phyloP scores from a whole-genome alignment of 2,329 filamentous ascomycete species.

The Zymoseptoria crescenta region DNA sequence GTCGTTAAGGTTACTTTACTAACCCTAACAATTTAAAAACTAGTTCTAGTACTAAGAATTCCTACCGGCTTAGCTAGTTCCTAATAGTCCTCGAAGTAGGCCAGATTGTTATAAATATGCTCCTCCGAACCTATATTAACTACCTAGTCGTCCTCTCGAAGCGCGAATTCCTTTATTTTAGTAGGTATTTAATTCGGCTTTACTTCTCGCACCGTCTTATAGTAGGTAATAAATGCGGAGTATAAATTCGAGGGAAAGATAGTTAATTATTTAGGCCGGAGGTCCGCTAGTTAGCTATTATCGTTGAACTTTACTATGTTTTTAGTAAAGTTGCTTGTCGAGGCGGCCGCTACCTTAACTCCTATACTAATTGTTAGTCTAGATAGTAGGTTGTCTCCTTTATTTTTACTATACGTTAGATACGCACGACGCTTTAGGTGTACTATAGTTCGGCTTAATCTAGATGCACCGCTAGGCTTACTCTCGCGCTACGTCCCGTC shows the following conservation, averaged over 20 bases:
- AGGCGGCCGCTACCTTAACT: neutral
- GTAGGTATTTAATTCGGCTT: neutral
- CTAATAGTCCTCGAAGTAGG: neutral
- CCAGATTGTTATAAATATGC: neutral
- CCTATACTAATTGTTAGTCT: neutral
- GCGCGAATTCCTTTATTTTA: neutral
- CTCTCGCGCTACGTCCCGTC: neutral
- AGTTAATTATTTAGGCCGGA: neutral
- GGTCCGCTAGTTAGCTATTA: neutral
- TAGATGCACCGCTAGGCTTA: neutral
- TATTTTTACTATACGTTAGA: neutral
- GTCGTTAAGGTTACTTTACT: neutral
- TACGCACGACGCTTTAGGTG: neutral
- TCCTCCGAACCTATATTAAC: neutral
- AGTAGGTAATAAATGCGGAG: neutral
- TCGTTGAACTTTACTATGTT: too few relatives aligned
- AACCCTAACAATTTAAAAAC: neutral
- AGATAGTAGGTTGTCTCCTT: neutral
- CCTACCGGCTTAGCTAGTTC: neutral
- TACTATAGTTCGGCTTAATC: neutral
- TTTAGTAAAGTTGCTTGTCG: neutral
- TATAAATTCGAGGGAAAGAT: neutral
- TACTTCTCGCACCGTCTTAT: neutral
- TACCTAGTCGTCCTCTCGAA: neutral
- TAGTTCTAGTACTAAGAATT: neutral